phyloP scores from a whole-genome alignment of 129 eudicot genomes.

The Flaveria linearis region DNA sequence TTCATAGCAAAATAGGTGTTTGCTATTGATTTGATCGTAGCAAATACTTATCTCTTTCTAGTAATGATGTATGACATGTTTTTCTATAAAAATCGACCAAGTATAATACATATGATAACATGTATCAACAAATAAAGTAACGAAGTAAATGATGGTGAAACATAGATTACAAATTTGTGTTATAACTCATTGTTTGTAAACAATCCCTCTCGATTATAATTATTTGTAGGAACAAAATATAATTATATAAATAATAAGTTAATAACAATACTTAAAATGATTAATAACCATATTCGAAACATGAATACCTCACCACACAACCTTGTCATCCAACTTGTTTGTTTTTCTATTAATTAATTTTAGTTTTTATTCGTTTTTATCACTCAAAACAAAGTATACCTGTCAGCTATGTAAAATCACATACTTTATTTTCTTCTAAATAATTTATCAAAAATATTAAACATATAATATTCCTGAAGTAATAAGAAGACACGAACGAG shows the following conservation, averaged over 20 bases:
- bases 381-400: neutral
- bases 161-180: neutral
- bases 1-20: too few species aligned
- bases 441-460: neutral
- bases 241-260: too few species aligned
- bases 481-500: constrained; percentile 16
- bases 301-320: constrained; percentile 8
- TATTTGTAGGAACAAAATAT: neutral
- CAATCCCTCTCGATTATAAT: neutral
- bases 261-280: neutral
- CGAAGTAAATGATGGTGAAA: neutral
- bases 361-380: constrained; percentile 8
- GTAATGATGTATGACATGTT: too few species aligned
- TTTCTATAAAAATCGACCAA: too few species aligned
- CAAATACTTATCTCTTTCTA: too few species aligned
- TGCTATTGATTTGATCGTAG: too few species aligned
- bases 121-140: too few species aligned
- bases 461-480: neutral
- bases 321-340: constrained; percentile 12
- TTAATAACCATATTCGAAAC: neutral
- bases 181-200: too few species aligned
- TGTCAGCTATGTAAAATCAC: constrained; percentile 4
- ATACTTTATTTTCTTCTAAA: neutral
- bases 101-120: too few species aligned
- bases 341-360: neutral